A percentile compares a stretch with the other conserved stretches of the same genome.
These are phyloP conservation scores for Streptanthus diversifolius DNA, from an alignment of 345 rosid species.

Conservation along the genomic window DNA sequence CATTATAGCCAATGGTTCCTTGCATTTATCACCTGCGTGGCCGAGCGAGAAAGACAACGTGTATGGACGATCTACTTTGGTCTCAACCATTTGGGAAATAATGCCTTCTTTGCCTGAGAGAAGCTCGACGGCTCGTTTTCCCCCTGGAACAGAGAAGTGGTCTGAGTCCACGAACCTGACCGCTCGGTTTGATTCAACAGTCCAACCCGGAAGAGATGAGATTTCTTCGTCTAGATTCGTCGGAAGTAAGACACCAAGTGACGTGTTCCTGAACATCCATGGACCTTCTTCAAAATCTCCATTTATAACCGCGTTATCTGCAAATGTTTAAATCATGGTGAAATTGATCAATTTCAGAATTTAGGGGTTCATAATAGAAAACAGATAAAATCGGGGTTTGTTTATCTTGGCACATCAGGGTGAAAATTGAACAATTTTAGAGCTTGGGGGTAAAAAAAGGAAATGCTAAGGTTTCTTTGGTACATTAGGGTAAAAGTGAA, in stretches of 20 bases:
- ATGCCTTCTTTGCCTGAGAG: conserved; percentile 97
- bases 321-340: neutral
- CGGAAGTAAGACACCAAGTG: conserved; percentile 84
- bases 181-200: conserved; percentile 82
- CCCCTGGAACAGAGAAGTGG: conserved; percentile 77
- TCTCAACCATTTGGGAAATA: conserved; percentile 89
- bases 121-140: conserved; percentile 83
- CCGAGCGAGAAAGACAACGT: conserved; percentile 65
- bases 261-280: conserved; percentile 82
- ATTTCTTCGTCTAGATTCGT: conserved; percentile 88
- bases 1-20: conserved; percentile 83
- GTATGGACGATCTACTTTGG: conserved; percentile 54
- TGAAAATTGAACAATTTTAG: neutral
- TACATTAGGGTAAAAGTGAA: neutral
- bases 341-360: neutral
- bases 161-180: conserved; percentile 81
- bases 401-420: no score
- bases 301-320: conserved; percentile 81
- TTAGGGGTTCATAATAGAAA: neutral
- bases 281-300: conserved; percentile 95
- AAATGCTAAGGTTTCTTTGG: neutral
- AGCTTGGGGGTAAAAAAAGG: neutral
- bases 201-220: conserved; percentile 92
- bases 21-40: conserved; percentile 86
- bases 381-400: neutral